phyloP scores from a whole-genome alignment of 2,329 filamentous ascomycete species.

The Huntiella omanensis region DNA sequence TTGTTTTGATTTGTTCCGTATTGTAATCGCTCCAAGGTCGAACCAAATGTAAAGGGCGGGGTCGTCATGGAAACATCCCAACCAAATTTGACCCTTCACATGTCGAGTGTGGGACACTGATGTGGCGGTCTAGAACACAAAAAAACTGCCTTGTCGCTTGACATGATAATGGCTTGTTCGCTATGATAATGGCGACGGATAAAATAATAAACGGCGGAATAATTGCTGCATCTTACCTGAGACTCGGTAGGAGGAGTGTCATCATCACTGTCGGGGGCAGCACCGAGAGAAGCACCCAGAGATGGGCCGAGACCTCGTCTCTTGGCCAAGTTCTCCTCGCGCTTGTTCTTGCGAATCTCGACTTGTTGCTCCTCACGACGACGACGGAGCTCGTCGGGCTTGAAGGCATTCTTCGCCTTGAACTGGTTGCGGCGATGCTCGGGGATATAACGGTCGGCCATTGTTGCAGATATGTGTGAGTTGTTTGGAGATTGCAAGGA shows the following conservation, averaged over 20 bases:
- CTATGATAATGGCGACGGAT: conserved; percentile 10
- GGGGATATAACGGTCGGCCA: conserved; percentile 98
- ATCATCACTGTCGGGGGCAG: conserved; percentile 92
- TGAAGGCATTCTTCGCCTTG: conserved; percentile 99
- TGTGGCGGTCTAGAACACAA: conserved; percentile 2
- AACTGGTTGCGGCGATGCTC: conserved; percentile 98
- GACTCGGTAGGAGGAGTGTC: conserved; percentile 86
- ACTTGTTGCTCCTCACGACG: conserved; percentile 98
- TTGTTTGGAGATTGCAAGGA: conserved; percentile 11
- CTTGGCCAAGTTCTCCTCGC: conserved; percentile 98
- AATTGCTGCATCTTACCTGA: conserved; percentile 48
- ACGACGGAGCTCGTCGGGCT: conserved; percentile 94
- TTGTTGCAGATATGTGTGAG: conserved; percentile 30
- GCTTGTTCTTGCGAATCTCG: conserved; percentile 95
- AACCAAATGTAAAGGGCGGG: conserved; percentile 1
- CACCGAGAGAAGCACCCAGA: conserved; percentile 65
- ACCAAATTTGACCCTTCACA: too few relatives aligned
- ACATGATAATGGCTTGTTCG: too few relatives aligned
- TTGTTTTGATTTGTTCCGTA: too few relatives aligned
- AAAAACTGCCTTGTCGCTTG: not conserved
- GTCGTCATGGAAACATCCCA: conserved; percentile 11
- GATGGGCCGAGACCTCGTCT: conserved; percentile 81
- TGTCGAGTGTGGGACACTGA: conserved; percentile 7
- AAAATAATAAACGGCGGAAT: conserved; percentile 10
- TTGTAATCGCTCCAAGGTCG: too few relatives aligned